phyloP scores from a whole-genome alignment of 2,329 filamentous ascomycete species.

The Diaporthe humulicola region DNA sequence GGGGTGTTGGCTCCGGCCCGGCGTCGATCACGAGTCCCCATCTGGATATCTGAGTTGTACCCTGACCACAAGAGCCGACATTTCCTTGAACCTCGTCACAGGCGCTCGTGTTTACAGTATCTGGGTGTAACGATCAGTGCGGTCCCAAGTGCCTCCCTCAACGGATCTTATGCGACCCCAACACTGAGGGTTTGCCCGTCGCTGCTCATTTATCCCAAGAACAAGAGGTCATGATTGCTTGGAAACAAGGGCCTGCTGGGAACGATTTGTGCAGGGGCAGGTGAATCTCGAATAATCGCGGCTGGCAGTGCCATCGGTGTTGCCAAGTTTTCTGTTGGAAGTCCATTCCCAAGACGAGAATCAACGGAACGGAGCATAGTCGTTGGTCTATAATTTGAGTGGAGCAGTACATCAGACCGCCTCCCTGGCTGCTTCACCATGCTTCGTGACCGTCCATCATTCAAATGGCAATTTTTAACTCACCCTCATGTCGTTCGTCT shows the following conservation, averaged over 20 bases:
- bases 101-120: not conserved
- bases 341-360: not conserved
- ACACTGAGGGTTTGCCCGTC: not conserved
- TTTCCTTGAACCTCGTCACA: not conserved
- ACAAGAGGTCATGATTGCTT: not conserved
- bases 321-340: not conserved
- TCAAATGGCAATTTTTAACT: rapidly evolving
- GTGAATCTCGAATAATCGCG: not conserved
- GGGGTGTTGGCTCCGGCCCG: not conserved
- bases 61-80: not conserved
- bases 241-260: not conserved
- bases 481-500: not conserved
- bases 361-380: not conserved
- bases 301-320: not conserved
- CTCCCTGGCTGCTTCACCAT: not conserved
- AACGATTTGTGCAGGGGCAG: not conserved
- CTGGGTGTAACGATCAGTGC: not conserved
- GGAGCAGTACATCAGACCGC: not conserved
- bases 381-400: not conserved
- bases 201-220: too few relatives aligned
- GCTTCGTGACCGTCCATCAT: not conserved
- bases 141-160: not conserved
- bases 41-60: not conserved
- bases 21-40: not conserved
- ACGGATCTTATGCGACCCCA: too few relatives aligned